Conservation (phyloP, 768 basidiomycete species). For the Piloderma croceum region DNA sequence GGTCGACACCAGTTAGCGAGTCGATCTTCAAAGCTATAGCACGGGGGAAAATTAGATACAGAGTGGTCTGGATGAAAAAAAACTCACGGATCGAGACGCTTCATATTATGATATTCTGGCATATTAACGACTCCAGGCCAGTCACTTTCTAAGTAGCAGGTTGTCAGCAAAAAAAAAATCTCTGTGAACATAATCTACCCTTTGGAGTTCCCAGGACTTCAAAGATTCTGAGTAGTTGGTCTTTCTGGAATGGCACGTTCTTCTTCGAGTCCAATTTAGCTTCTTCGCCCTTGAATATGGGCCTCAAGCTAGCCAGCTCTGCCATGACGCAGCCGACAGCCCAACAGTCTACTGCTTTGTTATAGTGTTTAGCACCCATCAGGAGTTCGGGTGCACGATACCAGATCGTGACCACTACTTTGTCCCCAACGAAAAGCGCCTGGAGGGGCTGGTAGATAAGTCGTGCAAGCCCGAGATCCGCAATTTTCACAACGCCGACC, state of each 20-base stretch:
- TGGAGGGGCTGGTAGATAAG: constrained; percentile 89
- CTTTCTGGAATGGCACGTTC: constrained; percentile 93
- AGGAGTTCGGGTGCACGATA: constrained; percentile 96
- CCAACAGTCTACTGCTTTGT: constrained; percentile 95
- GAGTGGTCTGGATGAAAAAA: too few species aligned
- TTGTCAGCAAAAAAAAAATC: constrained; percentile 3
- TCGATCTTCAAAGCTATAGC: constrained; percentile 52
- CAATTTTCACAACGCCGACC: constrained; percentile 89
- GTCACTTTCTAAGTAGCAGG: constrained; percentile 53
- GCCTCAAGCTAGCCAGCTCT: constrained; percentile 86
- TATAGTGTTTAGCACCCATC: constrained; percentile 96
- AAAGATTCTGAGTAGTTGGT: constrained; percentile 93
- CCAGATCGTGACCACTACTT: constrained; percentile 99
- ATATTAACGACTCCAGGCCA: constrained; percentile 85
- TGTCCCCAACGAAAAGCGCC: constrained; percentile 88
- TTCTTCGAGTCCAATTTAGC: constrained; percentile 97
- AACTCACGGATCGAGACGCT: constrained; percentile 66
- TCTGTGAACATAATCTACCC: constrained; percentile 40
- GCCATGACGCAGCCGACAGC: constrained; percentile 97
- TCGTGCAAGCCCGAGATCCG: constrained; percentile 93
- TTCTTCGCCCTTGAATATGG: constrained; percentile 99
- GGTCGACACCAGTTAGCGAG: constrained; percentile 71
- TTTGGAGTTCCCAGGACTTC: constrained; percentile 89
- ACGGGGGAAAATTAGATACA: too few species aligned
- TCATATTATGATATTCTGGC: constrained; percentile 84